A percentile compares a stretch with the other conserved stretches of the same genome.
Conservation (phyloP, 2,329 filamentous ascomycete species). For the Pseudogymnoascus sp. region DNA sequence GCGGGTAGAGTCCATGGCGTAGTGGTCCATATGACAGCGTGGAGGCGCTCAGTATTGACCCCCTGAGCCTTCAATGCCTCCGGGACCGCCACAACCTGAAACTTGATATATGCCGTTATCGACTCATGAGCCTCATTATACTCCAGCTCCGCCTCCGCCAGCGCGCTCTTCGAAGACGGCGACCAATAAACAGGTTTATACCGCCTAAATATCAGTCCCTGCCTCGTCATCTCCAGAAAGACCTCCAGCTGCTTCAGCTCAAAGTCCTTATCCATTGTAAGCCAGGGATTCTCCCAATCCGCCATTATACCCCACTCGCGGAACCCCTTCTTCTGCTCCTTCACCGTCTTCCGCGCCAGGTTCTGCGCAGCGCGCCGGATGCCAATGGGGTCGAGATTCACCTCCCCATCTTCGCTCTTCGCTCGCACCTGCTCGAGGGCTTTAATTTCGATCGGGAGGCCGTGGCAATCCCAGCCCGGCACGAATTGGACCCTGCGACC, state of each 20-base stretch:
- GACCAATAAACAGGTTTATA: conserved; percentile 86
- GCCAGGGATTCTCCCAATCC: conserved; percentile 70
- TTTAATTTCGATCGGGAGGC: conserved; percentile 93
- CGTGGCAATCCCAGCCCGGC: conserved; percentile 97
- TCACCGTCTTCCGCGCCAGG: conserved; percentile 60
- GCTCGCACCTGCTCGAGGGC: conserved; percentile 52
- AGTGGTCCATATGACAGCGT: conserved; percentile 94
- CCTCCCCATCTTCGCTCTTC: conserved; percentile 22
- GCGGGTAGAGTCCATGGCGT: conserved; percentile 96
- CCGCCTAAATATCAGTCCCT: conserved; percentile 66
- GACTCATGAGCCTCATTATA: conserved; percentile 70
- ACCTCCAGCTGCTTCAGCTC: conserved; percentile 67
- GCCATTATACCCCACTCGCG: conserved; percentile 68
- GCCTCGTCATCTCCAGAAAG: conserved; percentile 66
- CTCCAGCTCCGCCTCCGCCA: conserved; percentile 78
- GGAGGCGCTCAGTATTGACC: conserved; percentile 34
- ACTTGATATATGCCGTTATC: conserved; percentile 69
- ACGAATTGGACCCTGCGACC: conserved; percentile 68
- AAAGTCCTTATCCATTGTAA: conserved; percentile 68
- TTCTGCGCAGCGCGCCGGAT: conserved; percentile 56
- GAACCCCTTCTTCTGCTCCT: conserved; percentile 66
- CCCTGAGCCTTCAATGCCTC: conserved; percentile 35
- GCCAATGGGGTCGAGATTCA: conserved; percentile 43
- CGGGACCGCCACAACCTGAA: conserved; percentile 51
- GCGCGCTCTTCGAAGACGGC: conserved; percentile 65